A percentile compares a stretch with the other conserved stretches of the same genome.
These are phyloP conservation scores for Leucosporidium yakuticum DNA, from an alignment of 768 basidiomycete genomes.

Conservation along the genomic window DNA sequence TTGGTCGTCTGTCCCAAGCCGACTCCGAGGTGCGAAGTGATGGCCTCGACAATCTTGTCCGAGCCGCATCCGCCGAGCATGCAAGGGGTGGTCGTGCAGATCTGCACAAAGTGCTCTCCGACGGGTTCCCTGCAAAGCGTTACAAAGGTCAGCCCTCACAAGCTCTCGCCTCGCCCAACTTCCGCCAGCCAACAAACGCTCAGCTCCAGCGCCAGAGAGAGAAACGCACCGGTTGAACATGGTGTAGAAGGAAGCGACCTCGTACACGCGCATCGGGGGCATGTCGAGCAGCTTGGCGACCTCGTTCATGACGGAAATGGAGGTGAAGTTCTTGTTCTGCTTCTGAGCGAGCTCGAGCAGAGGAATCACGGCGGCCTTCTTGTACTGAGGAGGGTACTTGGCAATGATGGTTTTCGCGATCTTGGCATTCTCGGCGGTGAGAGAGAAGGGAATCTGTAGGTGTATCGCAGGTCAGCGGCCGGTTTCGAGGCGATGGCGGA, in stretches of 20 bases:
- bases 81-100: conserved; percentile 98
- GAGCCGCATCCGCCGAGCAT: conserved; percentile 75
- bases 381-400: conserved; percentile 84
- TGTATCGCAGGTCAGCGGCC: neutral
- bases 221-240: conserved; percentile 90
- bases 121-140: conserved; percentile 68
- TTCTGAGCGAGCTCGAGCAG: conserved; percentile 92
- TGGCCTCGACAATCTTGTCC: conserved; percentile 78
- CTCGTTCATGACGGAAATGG: conserved; percentile 98
- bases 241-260: conserved; percentile 98
- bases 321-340: conserved; percentile 98
- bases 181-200: too few relatives aligned
- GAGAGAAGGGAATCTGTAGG: conserved; percentile 79
- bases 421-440: conserved; percentile 72
- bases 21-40: conserved; percentile 67
- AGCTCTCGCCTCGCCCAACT: neutral
- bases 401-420: conserved; percentile 82
- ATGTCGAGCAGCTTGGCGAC: conserved; percentile 88
- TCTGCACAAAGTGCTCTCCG: conserved; percentile 87
- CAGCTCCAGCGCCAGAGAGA: neutral
- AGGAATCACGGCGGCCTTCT: conserved; percentile 96
- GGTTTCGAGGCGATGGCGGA: neutral
- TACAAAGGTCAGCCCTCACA: neutral
- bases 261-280: conserved; percentile 98
- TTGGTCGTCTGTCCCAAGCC: conserved; percentile 73